Evolutionary conservation across 306 rosid species (phyloP), one percentile per base, ranked within the genome.

Genomic region (Quercus rubra): DNA sequence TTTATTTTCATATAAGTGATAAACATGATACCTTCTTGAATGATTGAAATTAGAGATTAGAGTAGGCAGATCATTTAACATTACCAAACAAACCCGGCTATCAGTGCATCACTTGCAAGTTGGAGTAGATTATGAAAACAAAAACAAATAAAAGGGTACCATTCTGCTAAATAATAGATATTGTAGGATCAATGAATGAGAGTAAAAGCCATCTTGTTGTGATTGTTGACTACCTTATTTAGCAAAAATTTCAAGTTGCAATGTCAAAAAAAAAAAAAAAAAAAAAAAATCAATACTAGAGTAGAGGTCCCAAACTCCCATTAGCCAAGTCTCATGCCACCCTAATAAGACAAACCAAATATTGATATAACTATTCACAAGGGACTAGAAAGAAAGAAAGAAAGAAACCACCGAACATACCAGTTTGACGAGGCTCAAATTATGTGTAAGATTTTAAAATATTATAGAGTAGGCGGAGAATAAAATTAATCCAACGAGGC

Each of bases 341-440:
- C 11, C 61, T 35, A 61, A 35, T 11, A 46, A 68, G 33, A 73
- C 75, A 23, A 62, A 78, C 57, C 56, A 78, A 80, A 76, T 72
- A 55, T 64, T 75, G 66, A 82, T 74, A 82, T 55, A 77, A 74
- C 64, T 79, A 64, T 79, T 55, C 27, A 76, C 74, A 74, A 76
- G 58, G 75, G 63, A 27, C 41, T 71, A 63, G 46, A 41, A 41
- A 8, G 68, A 68, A 71, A 8, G 68, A 68, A 71, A 57, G 76
- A 69, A 71, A 78, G 76, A 68, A 71, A 78, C 49, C 71, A 73
- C 79, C 73, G 74, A 64, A 81, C 80, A 23, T 10, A 31, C 82
- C 61, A 77, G 88, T 87, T 88, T 88, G 97, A 92, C 89, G 83
- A 76, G 80, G 83, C 80, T 61, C 77, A 43, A 49, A 10, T 59